Percentiles rank a stretch among this genome's conserved stretches.
These are phyloP conservation scores for Diaporthe helianthi DNA, from an alignment of 2,329 filamentous ascomycete genomes.

Conservation along the genomic window DNA sequence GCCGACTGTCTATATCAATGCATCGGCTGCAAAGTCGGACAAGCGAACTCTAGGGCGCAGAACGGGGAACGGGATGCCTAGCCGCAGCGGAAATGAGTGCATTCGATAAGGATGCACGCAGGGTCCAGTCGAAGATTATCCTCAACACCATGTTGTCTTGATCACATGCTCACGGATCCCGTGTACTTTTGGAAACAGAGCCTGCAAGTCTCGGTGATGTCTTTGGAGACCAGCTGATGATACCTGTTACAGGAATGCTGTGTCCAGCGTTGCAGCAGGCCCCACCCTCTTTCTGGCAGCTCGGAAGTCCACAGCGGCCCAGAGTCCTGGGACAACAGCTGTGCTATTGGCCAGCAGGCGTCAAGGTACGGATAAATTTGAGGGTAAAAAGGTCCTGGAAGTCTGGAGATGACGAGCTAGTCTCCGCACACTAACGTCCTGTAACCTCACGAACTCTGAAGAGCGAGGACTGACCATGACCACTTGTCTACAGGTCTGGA, in stretches of 20 bases:
- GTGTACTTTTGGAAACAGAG: neutral
- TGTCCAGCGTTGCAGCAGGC: conserved; percentile 3
- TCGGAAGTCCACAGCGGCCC: conserved; percentile 1
- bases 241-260: neutral
- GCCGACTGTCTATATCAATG: neutral
- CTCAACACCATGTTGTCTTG: neutral
- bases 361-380: conserved; percentile 7
- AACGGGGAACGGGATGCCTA: neutral
- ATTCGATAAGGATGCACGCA: conserved; percentile 5
- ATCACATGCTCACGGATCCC: neutral
- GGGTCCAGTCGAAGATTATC: conserved; percentile 3
- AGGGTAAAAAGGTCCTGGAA: conserved; percentile 5
- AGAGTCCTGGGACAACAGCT: neutral
- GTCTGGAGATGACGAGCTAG: conserved; percentile 12
- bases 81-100: neutral
- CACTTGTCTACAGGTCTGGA: conserved; percentile 7
- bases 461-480: neutral
- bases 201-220: neutral
- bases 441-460: neutral
- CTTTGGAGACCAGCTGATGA: neutral
- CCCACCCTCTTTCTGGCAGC: conserved; percentile 7
- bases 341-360: neutral
- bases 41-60: neutral
- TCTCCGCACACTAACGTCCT: conserved; percentile 4
- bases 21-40: too few species aligned